Evolutionary conservation across 768 basidiomycete genomes (phyloP).

Genomic region (Naganishia randhawae): DNA sequence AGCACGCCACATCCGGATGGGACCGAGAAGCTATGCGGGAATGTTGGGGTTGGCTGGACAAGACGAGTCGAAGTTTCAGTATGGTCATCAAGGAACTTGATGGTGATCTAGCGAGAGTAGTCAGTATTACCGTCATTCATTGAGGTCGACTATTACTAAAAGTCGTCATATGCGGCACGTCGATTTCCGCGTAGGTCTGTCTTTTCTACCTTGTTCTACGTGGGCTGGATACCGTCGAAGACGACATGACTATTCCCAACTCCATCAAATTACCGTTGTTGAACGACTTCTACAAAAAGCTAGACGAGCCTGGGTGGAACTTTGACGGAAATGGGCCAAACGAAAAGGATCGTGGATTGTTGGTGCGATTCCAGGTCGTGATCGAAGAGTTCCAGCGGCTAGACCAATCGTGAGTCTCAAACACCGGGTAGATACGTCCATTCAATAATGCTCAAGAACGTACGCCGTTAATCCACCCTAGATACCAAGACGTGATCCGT

Average conservation of each 20-base stretch:
- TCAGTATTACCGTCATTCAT: constrained; percentile 54
- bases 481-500: constrained; percentile 71
- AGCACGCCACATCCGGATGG: constrained; percentile 79
- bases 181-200: constrained; percentile 62
- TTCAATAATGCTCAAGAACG: not conserved
- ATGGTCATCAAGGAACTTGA: constrained; percentile 94
- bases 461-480: constrained; percentile 22
- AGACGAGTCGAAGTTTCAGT: constrained; percentile 82
- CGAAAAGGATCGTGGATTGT: constrained; percentile 81
- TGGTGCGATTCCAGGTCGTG: constrained; percentile 76
- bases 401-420: constrained; percentile 56
- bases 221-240: constrained; percentile 94
- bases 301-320: constrained; percentile 77
- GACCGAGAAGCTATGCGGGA: constrained; percentile 77
- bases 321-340: constrained; percentile 75
- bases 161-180: too few species aligned
- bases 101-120: constrained; percentile 85
- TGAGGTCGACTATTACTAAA: not conserved
- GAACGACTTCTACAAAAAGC: constrained; percentile 73
- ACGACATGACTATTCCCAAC: constrained; percentile 94
- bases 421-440: not conserved
- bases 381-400: constrained; percentile 74
- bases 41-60: constrained; percentile 85
- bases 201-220: constrained; percentile 92
- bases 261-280: constrained; percentile 79